Conservation (phyloP, 495 filamentous ascomycete species). For the Copromyces sp. region DNA sequence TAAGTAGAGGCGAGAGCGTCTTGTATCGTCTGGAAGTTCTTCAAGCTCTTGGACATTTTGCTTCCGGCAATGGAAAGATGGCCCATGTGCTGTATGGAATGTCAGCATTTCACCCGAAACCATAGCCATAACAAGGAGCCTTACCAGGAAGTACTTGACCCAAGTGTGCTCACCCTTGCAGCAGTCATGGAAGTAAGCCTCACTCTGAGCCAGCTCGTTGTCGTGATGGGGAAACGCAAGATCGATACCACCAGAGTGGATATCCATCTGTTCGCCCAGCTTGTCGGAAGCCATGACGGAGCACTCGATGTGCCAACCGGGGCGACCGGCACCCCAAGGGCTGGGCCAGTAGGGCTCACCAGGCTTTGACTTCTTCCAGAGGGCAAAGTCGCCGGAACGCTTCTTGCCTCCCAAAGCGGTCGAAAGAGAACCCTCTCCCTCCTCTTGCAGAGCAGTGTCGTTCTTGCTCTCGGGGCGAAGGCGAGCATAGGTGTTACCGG, state of each 20-base stretch:
- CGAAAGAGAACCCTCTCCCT: constrained; percentile 80
- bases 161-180: constrained; percentile 54
- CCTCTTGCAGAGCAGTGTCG: constrained; percentile 70
- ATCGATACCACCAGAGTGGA: constrained; percentile 90
- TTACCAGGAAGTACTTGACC: constrained; percentile 81
- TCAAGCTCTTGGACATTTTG: constrained; percentile 93
- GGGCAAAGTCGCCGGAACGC: constrained; percentile 71
- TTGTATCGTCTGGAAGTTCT: constrained; percentile 95
- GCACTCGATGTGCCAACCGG: constrained; percentile 98
- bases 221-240: constrained; percentile 94
- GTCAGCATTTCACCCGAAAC: background rate
- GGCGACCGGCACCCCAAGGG: constrained; percentile 77
- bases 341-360: constrained; percentile 88
- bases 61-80: constrained; percentile 81
- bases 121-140: background rate
- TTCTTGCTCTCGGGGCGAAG: constrained; percentile 80
- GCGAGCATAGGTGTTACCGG: constrained; percentile 73
- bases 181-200: constrained; percentile 64
- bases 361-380: constrained; percentile 89
- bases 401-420: constrained; percentile 59
- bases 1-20: constrained; percentile 68
- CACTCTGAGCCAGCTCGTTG: constrained; percentile 89
- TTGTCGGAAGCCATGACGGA: constrained; percentile 88
- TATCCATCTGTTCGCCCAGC: constrained; percentile 74
- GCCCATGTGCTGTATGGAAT: constrained; percentile 58